Base-by-base conservation (phyloP, 1,284 basidiomycete genomes). In the Sanguinoderma infundibulare region DNA sequence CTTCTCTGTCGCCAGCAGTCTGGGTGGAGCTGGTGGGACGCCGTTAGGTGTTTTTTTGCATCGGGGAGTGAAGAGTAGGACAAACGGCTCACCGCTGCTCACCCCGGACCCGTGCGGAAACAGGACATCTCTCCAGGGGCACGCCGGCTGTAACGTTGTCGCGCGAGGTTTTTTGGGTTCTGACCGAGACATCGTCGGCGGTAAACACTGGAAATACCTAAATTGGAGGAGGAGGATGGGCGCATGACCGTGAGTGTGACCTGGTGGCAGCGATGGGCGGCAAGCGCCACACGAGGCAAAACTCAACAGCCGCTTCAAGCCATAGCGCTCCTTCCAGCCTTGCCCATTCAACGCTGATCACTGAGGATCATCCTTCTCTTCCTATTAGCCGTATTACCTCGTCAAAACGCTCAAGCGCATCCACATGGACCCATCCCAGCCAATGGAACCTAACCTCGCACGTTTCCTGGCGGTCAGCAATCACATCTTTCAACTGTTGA, bases 401-500 rank as follows among this genome's bases (percentile, higher is more conserved):
- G 44, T 17, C 38, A 42, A 10, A 47, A 26, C 44, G 20, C 24
- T 28, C 17, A n/a, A 46, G 28, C 10, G 24, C 28, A 49, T 8
- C 9, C 32, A 36, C 17, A 57, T 66, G 62, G 51, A 55, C 35
- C 8, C 46, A 32, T 8, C 59, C 1, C 53, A 49, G 17, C 24
- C 40, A 24, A 17, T 15, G 24, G 54, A 57, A 32, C 57, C 55
- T 10, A 66, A 64, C 38, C 66, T 74, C 17, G 62, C 69, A 1
- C 65, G 20, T 9, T 69, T 73, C 46, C 67, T 74, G 8, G 61
- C 62, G 68, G 72, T 73, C 66, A 68, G 70, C 54, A 36, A 38
- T 47, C 47, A 55, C 47, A n/a, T n/a, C n/a, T n/a, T n/a, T n/a
- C n/a, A n/a, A n/a, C n/a, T n/a, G n/a, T n/a, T n/a, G n/a, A n/a